Evolutionary conservation across 2,329 filamentous ascomycete genomes (phyloP).

Genomic region (Lasiodiplodia gonubiensis): DNA sequence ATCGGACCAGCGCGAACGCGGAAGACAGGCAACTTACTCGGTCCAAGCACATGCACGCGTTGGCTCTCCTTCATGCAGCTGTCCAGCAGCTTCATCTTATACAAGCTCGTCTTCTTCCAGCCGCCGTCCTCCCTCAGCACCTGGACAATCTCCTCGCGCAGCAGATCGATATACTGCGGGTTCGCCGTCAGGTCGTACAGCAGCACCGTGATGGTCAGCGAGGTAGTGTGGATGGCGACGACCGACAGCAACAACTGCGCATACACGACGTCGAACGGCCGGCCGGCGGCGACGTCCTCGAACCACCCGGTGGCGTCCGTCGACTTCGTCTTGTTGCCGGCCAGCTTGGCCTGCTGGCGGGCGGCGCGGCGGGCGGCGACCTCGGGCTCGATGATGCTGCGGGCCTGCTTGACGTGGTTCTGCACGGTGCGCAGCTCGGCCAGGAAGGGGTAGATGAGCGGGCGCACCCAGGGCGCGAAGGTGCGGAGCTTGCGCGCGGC

Average conservation of each 20-base stretch:
- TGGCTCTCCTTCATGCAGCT: constrained; percentile 44
- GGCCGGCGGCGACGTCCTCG: constrained; percentile 33
- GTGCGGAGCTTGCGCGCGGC: constrained; percentile 43
- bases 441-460: constrained; percentile 43
- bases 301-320: constrained; percentile 35
- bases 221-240: constrained; percentile 35
- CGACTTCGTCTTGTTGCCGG: constrained; percentile 33
- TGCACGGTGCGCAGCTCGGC: constrained; percentile 37
- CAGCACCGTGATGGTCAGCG: constrained; percentile 35
- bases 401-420: constrained; percentile 40
- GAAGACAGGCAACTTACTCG: background rate
- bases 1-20: background rate
- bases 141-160: constrained; percentile 37
- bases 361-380: constrained; percentile 36
- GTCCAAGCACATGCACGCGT: constrained; percentile 26
- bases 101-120: constrained; percentile 39
- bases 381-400: constrained; percentile 44
- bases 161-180: constrained; percentile 35
- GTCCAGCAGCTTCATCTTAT: constrained; percentile 42
- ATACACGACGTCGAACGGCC: constrained; percentile 27
- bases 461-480: constrained; percentile 43
- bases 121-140: constrained; percentile 36
- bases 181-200: constrained; percentile 35
- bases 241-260: constrained; percentile 31
- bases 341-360: constrained; percentile 29